Evolutionary conservation across 2,329 filamentous ascomycete species (phyloP), one percentile per base, ranked within the genome.

Genomic region (Stagonosporopsis rhizophila): DNA sequence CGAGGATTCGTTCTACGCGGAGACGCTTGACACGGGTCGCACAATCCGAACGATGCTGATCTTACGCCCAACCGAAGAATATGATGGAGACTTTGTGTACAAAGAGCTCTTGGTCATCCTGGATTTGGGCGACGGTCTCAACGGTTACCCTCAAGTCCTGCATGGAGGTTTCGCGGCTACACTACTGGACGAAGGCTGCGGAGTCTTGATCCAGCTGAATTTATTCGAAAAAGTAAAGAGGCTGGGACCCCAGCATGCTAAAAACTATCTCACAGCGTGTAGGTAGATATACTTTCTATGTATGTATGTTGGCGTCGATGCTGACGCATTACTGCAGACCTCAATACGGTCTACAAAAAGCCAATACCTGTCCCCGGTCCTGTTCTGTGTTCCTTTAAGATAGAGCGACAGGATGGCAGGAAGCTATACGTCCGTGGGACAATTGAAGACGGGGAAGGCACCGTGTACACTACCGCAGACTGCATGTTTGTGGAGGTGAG

Each of bases 161-260:
- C 86, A 89, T 67, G 85, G 86, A 19, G 86, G 86, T 1, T 79
- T 88, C 27, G 79, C 84, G 6, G 80, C 80, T 8, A 80, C 82
- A 0, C 67, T 88, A n/a, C 68, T 89, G 20, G 86, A 89, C 65
- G 86, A 89, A 66, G 72, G 77, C 6, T 81, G 83, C 68, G 84
- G 85, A 1, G 74, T 81, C 6, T 59, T 86, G 17, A 73, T 84
- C 9, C 75, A 75, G 2, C 63, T 80, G 25, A 83, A 58, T 8
- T 44, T 58, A 2, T 48, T 49, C 12, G 49, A 58, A 35, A 52
- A 45, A 45, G 23, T 49, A 4, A 44, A 48, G 27, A 52, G 39
- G n/a, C 15, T 44, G 28, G 55, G 55, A 12, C 32, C 55, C 19
- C 19, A 49, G 38, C 39, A 53, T 45, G 53, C 37, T 40, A 58